A percentile compares a stretch with the other conserved stretches of the same genome.
phyloP scores from a whole-genome alignment of 2,329 filamentous ascomycete species.

The Cryphonectria japonica region DNA sequence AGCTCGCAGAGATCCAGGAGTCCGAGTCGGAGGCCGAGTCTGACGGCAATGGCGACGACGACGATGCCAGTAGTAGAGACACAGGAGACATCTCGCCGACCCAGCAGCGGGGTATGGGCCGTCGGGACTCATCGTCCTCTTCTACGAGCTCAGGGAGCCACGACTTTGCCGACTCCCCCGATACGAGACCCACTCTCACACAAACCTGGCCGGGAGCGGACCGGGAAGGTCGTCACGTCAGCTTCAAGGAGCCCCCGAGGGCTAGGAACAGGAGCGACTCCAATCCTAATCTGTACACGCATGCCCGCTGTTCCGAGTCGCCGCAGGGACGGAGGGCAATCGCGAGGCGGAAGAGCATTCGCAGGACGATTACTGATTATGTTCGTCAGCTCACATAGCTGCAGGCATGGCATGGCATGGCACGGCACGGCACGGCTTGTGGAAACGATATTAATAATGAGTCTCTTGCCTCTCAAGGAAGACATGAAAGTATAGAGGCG shows the following conservation, averaged over 20 bases:
- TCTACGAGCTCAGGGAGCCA: slow-evolving; percentile 2
- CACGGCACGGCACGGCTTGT: not conserved
- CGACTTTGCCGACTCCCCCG: slow-evolving; percentile 12
- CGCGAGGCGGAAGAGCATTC: slow-evolving; percentile 25
- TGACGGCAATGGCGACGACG: not conserved
- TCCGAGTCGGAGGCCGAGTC: not conserved
- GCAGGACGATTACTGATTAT: slow-evolving; percentile 20
- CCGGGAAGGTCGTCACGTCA: slow-evolving; percentile 17
- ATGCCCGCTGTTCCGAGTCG: slow-evolving; percentile 15
- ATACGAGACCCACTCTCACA: slow-evolving; percentile 4
- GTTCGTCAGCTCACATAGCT: slow-evolving; percentile 16
- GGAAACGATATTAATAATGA: slow-evolving; percentile 10
- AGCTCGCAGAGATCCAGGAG: slow-evolving; percentile 25
- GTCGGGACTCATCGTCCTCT: slow-evolving; percentile 1
- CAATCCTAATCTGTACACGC: slow-evolving; percentile 16
- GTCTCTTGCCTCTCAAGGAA: not conserved
- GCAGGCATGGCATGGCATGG: not conserved
- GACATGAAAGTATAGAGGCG: too few species aligned
- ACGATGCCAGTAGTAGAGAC: not conserved
- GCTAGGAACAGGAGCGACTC: slow-evolving; percentile 15
- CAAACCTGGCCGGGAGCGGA: not conserved
- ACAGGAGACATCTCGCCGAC: not conserved
- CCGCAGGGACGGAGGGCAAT: slow-evolving; percentile 18
- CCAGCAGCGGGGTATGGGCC: not conserved
- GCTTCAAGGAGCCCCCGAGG: slow-evolving; percentile 21